These are phyloP conservation scores for Neonectria neomacrospora DNA, from an alignment of 2,329 filamentous ascomycete species.

Conservation along the genomic window DNA sequence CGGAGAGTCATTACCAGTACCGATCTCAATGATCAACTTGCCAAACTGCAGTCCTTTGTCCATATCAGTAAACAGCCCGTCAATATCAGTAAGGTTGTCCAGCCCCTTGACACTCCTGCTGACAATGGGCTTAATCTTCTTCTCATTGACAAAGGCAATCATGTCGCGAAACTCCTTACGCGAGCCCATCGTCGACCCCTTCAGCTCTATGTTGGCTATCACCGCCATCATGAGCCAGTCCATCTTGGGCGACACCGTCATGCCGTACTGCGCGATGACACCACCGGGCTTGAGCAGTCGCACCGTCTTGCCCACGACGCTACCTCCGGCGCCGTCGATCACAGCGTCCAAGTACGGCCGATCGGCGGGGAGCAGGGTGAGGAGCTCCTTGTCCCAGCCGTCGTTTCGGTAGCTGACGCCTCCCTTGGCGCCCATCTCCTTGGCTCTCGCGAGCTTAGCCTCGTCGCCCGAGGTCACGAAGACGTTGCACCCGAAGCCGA, in stretches of 20 bases:
- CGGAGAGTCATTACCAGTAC: conserved; percentile 44
- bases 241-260: conserved; percentile 89
- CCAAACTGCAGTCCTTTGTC: conserved; percentile 88
- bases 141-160: conserved; percentile 80
- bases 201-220: conserved; percentile 87
- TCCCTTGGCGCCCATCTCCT: conserved; percentile 77
- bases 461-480: conserved; percentile 81
- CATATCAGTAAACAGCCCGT: conserved; percentile 88
- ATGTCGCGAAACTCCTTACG: conserved; percentile 90
- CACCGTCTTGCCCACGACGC: conserved; percentile 76
- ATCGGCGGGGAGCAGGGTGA: conserved; percentile 69
- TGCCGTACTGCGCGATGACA: conserved; percentile 87
- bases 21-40: conserved; percentile 85
- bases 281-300: conserved; percentile 83
- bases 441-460: conserved; percentile 80
- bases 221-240: conserved; percentile 86
- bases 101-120: conserved; percentile 79
- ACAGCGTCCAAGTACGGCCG: conserved; percentile 82
- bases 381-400: conserved; percentile 83
- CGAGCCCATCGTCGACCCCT: conserved; percentile 91
- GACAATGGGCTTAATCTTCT: conserved; percentile 80
- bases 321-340: conserved; percentile 90
- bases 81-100: conserved; percentile 80
- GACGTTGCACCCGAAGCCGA: conserved; percentile 78
- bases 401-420: conserved; percentile 85